Conservation (phyloP, 805 yeast genomes). For the Wickerhamiella kazuoi region DNA sequence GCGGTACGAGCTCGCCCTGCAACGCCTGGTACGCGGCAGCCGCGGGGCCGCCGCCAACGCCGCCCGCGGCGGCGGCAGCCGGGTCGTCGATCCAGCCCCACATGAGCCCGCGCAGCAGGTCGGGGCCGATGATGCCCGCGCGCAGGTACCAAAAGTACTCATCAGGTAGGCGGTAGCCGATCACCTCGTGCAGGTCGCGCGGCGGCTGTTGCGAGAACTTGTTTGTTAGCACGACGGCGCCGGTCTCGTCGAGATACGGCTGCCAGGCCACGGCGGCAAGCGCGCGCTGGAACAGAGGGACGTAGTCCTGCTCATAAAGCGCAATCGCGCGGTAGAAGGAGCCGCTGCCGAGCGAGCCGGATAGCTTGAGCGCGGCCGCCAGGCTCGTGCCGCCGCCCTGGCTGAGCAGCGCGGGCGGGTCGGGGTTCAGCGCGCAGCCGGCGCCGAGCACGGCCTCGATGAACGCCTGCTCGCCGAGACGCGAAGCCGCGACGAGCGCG, state of each 20-base stretch:
- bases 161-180: conserved; percentile 73
- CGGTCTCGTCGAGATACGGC: conserved; percentile 56
- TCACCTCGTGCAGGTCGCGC: conserved; percentile 59
- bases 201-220: conserved; percentile 39
- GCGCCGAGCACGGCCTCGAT: conserved; percentile 59
- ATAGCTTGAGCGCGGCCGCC: conserved; percentile 13
- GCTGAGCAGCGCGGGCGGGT: neutral
- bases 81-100: conserved; percentile 45
- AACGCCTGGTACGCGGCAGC: conserved; percentile 32
- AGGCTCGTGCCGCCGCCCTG: conserved; percentile 5
- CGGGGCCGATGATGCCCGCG: conserved; percentile 50
- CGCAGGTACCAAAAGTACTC: conserved; percentile 72
- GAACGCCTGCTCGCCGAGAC: conserved; percentile 45
- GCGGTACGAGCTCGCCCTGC: conserved; percentile 21
- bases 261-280: conserved; percentile 47
- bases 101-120: conserved; percentile 47
- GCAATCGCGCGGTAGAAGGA: conserved; percentile 19
- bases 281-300: conserved; percentile 46
- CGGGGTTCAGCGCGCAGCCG: conserved; percentile 41
- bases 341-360: conserved; percentile 15
- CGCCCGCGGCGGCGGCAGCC: conserved; percentile 38
- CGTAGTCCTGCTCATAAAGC: conserved; percentile 16
- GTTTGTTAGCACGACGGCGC: conserved; percentile 43
- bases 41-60: conserved; percentile 25
- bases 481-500: conserved; percentile 41